Percentiles rank a stretch among this genome's conserved stretches.
Evolutionary conservation across 2,329 filamentous ascomycete species (phyloP).

Genomic region (Anthostomella pinea): DNA sequence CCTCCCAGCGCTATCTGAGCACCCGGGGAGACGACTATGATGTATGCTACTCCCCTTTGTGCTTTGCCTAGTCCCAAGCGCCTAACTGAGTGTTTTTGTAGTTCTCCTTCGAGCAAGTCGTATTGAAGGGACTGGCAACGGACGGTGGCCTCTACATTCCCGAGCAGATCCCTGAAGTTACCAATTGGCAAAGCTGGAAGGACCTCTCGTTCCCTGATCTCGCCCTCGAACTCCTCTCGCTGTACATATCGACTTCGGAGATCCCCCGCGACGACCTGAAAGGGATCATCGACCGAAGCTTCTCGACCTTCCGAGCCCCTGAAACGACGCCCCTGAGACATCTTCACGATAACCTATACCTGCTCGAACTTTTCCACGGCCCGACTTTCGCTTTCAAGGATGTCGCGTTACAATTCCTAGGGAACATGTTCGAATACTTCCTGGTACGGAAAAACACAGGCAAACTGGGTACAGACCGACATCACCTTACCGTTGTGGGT

Average conservation of each 20-base stretch:
- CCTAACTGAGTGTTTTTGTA: conserved; percentile 32
- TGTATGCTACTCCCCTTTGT: conserved; percentile 32
- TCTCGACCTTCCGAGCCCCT: conserved; percentile 79
- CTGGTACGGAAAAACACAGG: conserved; percentile 69
- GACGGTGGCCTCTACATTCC: conserved; percentile 91
- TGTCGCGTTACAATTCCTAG: conserved; percentile 87
- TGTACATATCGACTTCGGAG: conserved; percentile 82
- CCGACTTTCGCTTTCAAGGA: conserved; percentile 97
- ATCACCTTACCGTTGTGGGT: conserved; percentile 82
- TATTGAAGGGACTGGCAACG: conserved; percentile 81
- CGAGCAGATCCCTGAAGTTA: conserved; percentile 65
- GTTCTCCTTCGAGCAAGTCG: conserved; percentile 88
- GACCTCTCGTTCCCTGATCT: conserved; percentile 77
- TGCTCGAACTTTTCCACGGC: conserved; percentile 94
- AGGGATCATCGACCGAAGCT: conserved; percentile 78
- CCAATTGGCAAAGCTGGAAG: conserved; percentile 68
- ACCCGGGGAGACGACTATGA: conserved; percentile 50
- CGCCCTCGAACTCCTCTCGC: conserved; percentile 78
- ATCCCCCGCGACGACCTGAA: conserved; percentile 79
- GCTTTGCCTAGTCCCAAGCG: conserved; percentile 2
- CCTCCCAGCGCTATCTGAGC: conserved; percentile 49
- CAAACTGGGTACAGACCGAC: conserved; percentile 64
- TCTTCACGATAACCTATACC: conserved; percentile 75
- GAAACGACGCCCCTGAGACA: conserved; percentile 77
- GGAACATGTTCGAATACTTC: conserved; percentile 95